Conservation (phyloP, 257 asterid species). For the Solanum pennellii region DNA sequence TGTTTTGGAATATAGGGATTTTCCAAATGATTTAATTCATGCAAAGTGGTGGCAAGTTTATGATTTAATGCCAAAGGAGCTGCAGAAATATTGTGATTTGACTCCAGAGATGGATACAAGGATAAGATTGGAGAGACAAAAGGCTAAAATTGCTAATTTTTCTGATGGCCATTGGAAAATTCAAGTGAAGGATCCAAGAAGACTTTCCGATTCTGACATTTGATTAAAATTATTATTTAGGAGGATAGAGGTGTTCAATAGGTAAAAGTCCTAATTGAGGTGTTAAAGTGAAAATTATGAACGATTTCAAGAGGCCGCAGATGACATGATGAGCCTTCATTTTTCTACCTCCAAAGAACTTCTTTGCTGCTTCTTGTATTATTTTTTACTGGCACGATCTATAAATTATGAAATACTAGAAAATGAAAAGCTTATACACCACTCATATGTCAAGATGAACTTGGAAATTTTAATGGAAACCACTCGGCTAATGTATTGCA, state of each 20-base stretch:
- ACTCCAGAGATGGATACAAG: constrained; percentile 12
- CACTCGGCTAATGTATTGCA: not conserved
- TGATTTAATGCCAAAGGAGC: constrained; percentile 32
- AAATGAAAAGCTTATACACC: not conserved
- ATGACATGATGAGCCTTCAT: not conserved
- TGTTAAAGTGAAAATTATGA: too few relatives aligned
- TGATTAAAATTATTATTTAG: not conserved
- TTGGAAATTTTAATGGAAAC: too few relatives aligned
- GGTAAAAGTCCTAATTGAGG: too few relatives aligned
- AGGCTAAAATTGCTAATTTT: constrained; percentile 9
- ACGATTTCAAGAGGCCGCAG: too few relatives aligned
- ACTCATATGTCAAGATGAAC: too few relatives aligned
- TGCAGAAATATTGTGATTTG: constrained; percentile 33
- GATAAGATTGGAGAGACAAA: constrained; percentile 16
- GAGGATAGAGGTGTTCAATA: too few relatives aligned
- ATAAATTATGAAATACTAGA: not conserved
- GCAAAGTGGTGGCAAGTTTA: constrained; percentile 62
- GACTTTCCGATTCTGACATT: not conserved
- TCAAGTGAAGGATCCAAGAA: constrained; percentile 18
- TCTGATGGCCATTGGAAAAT: constrained; percentile 32
- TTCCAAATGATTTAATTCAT: constrained; percentile 59
- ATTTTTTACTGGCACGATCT: not conserved
- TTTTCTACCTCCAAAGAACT: not conserved
- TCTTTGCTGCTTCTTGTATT: not conserved
- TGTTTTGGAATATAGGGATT: constrained; percentile 14